Evolutionary conservation across 192 early-diverging fungal species (phyloP), one percentile per base, ranked within the genome.

Genomic region (Linnemannia schmuckeri): DNA sequence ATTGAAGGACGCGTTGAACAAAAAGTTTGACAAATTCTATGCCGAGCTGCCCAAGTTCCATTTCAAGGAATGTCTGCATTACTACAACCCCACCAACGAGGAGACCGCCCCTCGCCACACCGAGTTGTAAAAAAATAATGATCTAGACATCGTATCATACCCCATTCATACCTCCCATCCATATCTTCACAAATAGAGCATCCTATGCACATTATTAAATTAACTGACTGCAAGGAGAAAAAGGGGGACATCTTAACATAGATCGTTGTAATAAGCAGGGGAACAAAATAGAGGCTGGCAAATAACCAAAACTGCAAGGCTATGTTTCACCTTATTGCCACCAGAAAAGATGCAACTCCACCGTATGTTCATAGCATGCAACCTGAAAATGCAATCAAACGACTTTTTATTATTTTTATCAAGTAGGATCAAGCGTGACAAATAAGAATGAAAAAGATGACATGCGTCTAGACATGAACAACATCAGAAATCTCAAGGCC

Each of bases 11-110:
- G 91, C 92, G 3, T 70, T 93, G 68, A 78, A 87, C 76, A 76
- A 86, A 40, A 85, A 83, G 46, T 89, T 89, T 78, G 93, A 94
- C 79, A 66, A 55, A 17, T 88, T 89, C 74, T 94, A 92, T 89
- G 77, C 83, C 7, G 57, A 73, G 22, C 77, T 90, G 61, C 88
- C 88, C 47, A 89, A 91, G 74, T 83, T 93, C 42, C 33, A 52
- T 1, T 89, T 89, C 77, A 81, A 82, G 52, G 72, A 70, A 17
- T 91, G 90, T 76, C 42, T 88, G 9, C 82, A 84, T 44, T 83
- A 90, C 37, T 90, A 90, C 46, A 52, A 79, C 13, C 22, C 81
- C 8, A 49, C 42, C 42, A 89, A 90, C 79, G 88, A 90, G 55
- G 42, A 72, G 44, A 77, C 70, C 8, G 37, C 41, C 40, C 76